Evolutionary conservation across 495 filamentous ascomycete genomes (phyloP), one percentile per base, ranked within the genome.

Genomic region (Lichina pygmaea): DNA sequence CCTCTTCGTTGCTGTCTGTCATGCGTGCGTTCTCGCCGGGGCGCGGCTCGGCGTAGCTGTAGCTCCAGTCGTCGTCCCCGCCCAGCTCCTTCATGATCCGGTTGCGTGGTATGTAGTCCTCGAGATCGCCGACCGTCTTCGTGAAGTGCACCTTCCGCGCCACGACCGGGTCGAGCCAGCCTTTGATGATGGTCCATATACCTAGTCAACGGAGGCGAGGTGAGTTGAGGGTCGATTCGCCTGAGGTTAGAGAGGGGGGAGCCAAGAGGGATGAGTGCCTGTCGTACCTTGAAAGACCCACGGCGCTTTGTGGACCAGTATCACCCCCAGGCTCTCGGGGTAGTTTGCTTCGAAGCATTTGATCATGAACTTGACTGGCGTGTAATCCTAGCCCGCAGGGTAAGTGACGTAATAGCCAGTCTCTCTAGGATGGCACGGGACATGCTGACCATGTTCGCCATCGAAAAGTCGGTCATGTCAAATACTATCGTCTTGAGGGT

Each of bases 301-400:
- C 6, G 89, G 89, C 0, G 89, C 75, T 58, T 93, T 93, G 63
- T 97, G 85, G 34, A 97, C 81, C n/a, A 95, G 75, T 7, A 95
- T 85, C 6, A 81, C 65, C 42, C 91, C 89, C 0, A 97, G 66
- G 44, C 70, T 81, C 57, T 95, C 91, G 30, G 91, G 89, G 56
- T 95, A 97, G 60, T 97, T 95, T 44, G 89, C 91, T 62, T 95
- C 91, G 57, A 97, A 97, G 60, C 84, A 93, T 63, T 93, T 93
- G 64, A 95, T 94, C 73, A 97, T 92, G 65, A 94, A 95, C 54
- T 86, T 95, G 24, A 97, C 83, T 0, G 89, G 89, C 0, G 81
- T 71, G 56, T 95, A 95, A 56, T 97, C 89, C 81, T 85, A 34
- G 41, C 39, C 16, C 3, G 6, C 10, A 33, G 8, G 31, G 31